phyloP scores from a whole-genome alignment of 139 green algal genomes.

The Chlamydomonas incerta region DNA sequence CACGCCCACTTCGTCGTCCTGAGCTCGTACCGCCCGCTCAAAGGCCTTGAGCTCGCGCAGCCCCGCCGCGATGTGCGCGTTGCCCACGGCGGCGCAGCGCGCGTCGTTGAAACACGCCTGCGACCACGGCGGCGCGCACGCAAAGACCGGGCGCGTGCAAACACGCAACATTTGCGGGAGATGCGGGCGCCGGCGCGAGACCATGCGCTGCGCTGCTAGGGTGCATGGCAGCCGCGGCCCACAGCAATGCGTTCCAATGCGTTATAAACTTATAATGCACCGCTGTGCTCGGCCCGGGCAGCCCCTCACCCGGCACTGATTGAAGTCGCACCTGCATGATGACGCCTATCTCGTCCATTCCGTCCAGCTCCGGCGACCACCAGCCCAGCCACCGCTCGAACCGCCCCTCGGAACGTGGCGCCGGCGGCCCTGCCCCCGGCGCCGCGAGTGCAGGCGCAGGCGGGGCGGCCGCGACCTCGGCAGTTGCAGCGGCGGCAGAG shows the following conservation, averaged over 20 bases:
- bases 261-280: too few relatives aligned
- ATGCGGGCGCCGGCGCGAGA: too few relatives aligned
- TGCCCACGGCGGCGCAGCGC: background rate
- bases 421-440: background rate
- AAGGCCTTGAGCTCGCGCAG: slow-evolving; percentile 30
- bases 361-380: background rate
- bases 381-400: slow-evolving; percentile 32
- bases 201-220: too few relatives aligned
- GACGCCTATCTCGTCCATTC: background rate
- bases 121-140: too few relatives aligned
- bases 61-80: background rate
- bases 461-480: background rate
- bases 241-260: too few relatives aligned
- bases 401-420: background rate
- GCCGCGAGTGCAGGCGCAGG: background rate
- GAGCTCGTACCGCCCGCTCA: background rate
- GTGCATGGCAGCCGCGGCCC: too few relatives aligned
- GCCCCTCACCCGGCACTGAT: too few relatives aligned
- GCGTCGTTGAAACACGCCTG: slow-evolving; percentile 19
- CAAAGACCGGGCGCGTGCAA: too few relatives aligned
- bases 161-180: too few relatives aligned
- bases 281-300: too few relatives aligned
- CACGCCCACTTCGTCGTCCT: slow-evolving; percentile 5
- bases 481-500: background rate
- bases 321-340: slow-evolving; percentile 23